Evolutionary conservation across 169 alveolate genomes (phyloP), one percentile per base, ranked within the genome.

Genomic region (Cryptosporidium parvum): DNA sequence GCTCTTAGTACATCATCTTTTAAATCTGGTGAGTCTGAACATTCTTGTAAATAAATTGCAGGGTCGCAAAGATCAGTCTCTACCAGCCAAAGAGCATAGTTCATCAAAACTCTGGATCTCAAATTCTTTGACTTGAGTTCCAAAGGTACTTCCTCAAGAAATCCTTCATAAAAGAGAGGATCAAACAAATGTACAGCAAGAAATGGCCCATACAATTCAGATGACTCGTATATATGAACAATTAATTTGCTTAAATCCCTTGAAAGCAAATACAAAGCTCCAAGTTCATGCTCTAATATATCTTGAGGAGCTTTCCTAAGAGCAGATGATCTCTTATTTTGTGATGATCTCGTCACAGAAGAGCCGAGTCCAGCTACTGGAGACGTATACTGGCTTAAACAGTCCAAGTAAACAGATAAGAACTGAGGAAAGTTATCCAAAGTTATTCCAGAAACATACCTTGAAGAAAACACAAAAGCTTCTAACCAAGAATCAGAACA

Each of bases 21-120:
- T 14, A 80, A 31, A 26, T 80, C 89, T 10, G 48, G 51, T 16
- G 45, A 61, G 29, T 80, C 89, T 45, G 67, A 35, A 31, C 89
- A 80, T 45, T 80, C 89, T 21, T 80, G 89, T 31, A 80, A 67
- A 44, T 80, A 80, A 39, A 80, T 80, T 26, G 89, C 89, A 21
- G 89, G 89, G 37, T 80, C 89, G 33, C 89, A 80, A 61, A 80
- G 62, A 80, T 80, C 89, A 10, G 89, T 80, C 39, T 80, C 89
- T 26, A 80, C 42, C 26, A 80, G 29, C 89, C 89, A 80, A 48
- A 33, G 35, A 10, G 75, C 18, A 80, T 80, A 80, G 29, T 80
- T 65, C 89, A 80, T 80, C 6, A 80, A 37, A 18, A 80, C 89
- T 26, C 75, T 37, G 53, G 80, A 80, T 65, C 89, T 80, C 37